phyloP scores from a whole-genome alignment of 495 filamentous ascomycete species.

The Bombardia bombarda region DNA sequence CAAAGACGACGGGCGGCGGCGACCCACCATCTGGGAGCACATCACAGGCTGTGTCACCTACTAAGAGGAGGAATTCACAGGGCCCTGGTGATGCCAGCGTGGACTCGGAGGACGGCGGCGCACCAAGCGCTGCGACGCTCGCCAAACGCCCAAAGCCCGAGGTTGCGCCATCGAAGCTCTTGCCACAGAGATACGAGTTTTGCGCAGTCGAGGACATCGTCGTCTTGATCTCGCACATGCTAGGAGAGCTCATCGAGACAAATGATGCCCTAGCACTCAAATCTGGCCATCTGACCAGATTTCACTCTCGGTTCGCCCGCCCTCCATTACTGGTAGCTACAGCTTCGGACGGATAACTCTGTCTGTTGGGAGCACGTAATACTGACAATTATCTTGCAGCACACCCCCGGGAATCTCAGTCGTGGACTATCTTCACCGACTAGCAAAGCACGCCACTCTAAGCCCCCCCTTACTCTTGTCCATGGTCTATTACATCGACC shows the following conservation, averaged over 20 bases:
- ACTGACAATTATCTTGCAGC: constrained; percentile 33
- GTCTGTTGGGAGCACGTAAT: no score
- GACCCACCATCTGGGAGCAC: constrained; percentile 1
- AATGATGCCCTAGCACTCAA: constrained; percentile 85
- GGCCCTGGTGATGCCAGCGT: constrained; percentile 31
- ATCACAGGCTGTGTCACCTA: constrained; percentile 29
- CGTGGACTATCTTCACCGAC: constrained; percentile 79
- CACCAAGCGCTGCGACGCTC: constrained; percentile 31
- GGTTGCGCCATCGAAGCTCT: constrained; percentile 46
- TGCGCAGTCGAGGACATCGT: constrained; percentile 80
- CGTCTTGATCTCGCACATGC: constrained; percentile 85
- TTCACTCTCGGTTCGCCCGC: constrained; percentile 74
- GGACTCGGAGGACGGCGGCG: no score
- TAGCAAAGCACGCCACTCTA: constrained; percentile 89
- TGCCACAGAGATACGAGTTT: constrained; percentile 70
- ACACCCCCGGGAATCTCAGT: constrained; percentile 93
- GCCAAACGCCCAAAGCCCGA: constrained; percentile 42
- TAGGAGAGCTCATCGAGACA: constrained; percentile 83
- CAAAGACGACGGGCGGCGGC: neutral
- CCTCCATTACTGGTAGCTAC: no score
- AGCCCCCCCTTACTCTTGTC: constrained; percentile 93
- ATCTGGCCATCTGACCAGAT: constrained; percentile 78
- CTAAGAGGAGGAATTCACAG: constrained; percentile 39
- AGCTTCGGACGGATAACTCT: no score
- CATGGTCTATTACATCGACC: constrained; percentile 99